Conservation (phyloP, 2,329 filamentous ascomycete species). For the Parasarocladium wereldwijsianum region DNA sequence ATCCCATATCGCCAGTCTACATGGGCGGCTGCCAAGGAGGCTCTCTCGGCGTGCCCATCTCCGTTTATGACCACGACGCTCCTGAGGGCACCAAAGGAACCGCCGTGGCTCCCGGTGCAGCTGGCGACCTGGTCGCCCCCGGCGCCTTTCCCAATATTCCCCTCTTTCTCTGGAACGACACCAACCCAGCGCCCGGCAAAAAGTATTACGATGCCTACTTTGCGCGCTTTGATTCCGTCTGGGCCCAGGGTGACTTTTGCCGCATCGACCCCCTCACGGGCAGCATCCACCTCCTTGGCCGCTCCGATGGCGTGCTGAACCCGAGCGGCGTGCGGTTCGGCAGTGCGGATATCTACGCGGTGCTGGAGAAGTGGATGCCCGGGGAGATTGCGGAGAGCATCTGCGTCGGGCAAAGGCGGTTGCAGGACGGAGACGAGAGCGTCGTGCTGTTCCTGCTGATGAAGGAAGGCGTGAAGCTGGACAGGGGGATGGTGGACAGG, state of each 20-base stretch:
- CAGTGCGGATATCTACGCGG: conserved; percentile 64
- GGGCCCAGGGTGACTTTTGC: conserved; percentile 76
- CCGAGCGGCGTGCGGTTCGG: conserved; percentile 68
- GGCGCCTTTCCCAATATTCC: conserved; percentile 64
- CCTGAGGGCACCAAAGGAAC: conserved; percentile 26
- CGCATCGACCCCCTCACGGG: conserved; percentile 53
- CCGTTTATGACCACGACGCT: conserved; percentile 49
- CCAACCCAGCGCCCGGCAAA: conserved; percentile 26
- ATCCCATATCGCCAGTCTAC: conserved; percentile 53
- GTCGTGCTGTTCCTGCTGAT: conserved; percentile 42
- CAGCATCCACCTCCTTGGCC: conserved; percentile 50
- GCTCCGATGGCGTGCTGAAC: conserved; percentile 68
- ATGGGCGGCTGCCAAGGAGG: conserved; percentile 37
- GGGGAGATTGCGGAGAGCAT: conserved; percentile 54
- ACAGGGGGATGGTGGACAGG: conserved; percentile 33
- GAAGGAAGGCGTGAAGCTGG: conserved; percentile 41
- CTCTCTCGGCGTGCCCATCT: conserved; percentile 33
- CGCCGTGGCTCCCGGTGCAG: conserved; percentile 39
- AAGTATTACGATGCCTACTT: conserved; percentile 50
- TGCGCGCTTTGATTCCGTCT: conserved; percentile 49
- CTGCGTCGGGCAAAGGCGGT: conserved; percentile 63
- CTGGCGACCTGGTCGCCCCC: conserved; percentile 63
- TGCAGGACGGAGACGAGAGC: conserved; percentile 35
- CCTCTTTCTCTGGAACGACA: conserved; percentile 47
- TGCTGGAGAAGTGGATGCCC: conserved; percentile 52